A percentile compares a stretch with the other conserved stretches of the same genome.
These are phyloP conservation scores for Rutstroemia sp. DNA, from an alignment of 2,329 filamentous ascomycete species.

Conservation along the genomic window DNA sequence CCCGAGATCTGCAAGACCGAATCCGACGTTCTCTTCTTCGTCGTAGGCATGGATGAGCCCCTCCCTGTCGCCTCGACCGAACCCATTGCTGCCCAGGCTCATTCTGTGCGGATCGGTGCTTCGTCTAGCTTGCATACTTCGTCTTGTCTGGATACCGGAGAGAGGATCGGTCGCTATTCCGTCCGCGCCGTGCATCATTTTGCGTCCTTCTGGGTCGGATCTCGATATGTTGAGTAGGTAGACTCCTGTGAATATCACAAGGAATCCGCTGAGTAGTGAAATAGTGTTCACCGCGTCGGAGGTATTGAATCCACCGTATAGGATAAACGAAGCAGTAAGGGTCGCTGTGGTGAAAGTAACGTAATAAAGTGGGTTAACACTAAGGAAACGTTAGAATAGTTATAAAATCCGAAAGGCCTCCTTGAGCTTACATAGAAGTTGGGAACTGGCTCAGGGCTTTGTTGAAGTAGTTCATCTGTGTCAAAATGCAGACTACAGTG, in stretches of 20 bases:
- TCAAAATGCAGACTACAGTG: constrained; percentile 86
- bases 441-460: constrained; percentile 95
- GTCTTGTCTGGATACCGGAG: constrained; percentile 78
- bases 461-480: constrained; percentile 99
- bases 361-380: constrained; percentile 78
- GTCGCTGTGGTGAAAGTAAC: constrained; percentile 96
- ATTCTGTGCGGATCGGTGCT: constrained; percentile 55
- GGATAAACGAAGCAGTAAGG: constrained; percentile 87
- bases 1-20: constrained; percentile 71
- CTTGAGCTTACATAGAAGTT: constrained; percentile 76
- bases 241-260: constrained; percentile 90
- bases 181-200: constrained; percentile 58
- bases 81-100: constrained; percentile 54
- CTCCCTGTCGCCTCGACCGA: constrained; percentile 59
- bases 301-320: constrained; percentile 95
- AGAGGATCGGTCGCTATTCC: constrained; percentile 87
- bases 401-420: not conserved
- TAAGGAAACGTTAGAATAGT: constrained; percentile 26
- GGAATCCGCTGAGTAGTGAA: constrained; percentile 85
- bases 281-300: constrained; percentile 86
- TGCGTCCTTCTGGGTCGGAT: constrained; percentile 75
- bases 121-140: constrained; percentile 85
- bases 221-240: constrained; percentile 96
- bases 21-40: constrained; percentile 65
- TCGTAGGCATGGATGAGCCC: constrained; percentile 87